Conservation (phyloP, 1,284 basidiomycete genomes). For the Puccinia brachypodii region DNA sequence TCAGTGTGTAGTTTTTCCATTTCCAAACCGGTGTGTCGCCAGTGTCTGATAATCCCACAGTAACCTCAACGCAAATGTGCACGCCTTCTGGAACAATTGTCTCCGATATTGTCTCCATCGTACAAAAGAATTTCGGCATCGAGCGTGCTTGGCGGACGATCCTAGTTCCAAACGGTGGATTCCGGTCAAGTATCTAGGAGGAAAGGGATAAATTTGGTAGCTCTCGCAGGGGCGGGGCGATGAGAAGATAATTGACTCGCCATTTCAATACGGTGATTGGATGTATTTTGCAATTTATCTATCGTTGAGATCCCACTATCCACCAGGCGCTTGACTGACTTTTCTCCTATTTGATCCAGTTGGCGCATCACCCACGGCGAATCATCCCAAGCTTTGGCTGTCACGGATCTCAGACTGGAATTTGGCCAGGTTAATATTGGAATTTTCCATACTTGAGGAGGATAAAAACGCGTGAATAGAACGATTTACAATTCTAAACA, state of each 20-base stretch:
- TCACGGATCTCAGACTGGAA: slow-evolving; percentile 41
- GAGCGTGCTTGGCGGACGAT: slow-evolving; percentile 39
- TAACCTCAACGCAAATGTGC: slow-evolving; percentile 38
- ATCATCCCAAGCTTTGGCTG: slow-evolving; percentile 48
- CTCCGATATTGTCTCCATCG: slow-evolving; percentile 36
- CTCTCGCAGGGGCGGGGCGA: background rate
- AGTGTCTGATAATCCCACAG: slow-evolving; percentile 31
- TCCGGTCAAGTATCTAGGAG: slow-evolving; percentile 47
- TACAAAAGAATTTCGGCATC: slow-evolving; percentile 43
- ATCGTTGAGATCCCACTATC: slow-evolving; percentile 39
- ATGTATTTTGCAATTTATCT: slow-evolving; percentile 33
- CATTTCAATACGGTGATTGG: slow-evolving; percentile 41
- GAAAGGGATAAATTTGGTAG: background rate
- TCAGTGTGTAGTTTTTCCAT: slow-evolving; percentile 37
- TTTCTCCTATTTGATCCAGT: slow-evolving; percentile 46
- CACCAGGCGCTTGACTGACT: slow-evolving; percentile 44
- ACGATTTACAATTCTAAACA: slow-evolving; percentile 41
- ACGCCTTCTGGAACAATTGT: slow-evolving; percentile 28
- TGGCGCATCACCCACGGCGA: slow-evolving; percentile 46
- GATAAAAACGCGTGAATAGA: background rate
- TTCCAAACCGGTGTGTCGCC: slow-evolving; percentile 17
- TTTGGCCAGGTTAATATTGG: background rate
- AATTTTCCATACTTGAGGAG: background rate
- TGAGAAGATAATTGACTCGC: background rate
- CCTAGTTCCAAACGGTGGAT: slow-evolving; percentile 45